Conservation (phyloP, 2,329 filamentous ascomycete genomes). For the Westerdykella aurantiaca region DNA sequence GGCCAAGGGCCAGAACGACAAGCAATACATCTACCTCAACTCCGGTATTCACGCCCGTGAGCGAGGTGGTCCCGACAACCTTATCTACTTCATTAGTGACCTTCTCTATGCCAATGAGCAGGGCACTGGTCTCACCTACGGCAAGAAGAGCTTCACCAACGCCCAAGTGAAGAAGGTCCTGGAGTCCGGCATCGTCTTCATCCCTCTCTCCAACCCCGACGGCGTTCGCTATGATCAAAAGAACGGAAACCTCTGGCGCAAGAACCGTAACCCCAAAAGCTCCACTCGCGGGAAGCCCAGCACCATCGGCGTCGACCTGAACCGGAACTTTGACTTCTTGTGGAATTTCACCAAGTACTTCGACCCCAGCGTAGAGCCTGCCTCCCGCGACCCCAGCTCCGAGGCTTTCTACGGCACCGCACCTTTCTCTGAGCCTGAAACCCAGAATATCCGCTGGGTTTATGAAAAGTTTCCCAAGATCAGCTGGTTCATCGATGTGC, state of each 20-base stretch:
- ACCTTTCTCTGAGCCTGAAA: conserved; percentile 54
- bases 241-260: conserved; percentile 29
- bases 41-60: conserved; percentile 54
- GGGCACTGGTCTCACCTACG: conserved; percentile 48
- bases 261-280: conserved; percentile 38
- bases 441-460: conserved; percentile 49
- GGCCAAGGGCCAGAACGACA: conserved; percentile 20
- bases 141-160: conserved; percentile 47
- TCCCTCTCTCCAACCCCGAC: conserved; percentile 28
- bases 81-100: conserved; percentile 55
- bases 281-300: conserved; percentile 9
- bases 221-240: conserved; percentile 28
- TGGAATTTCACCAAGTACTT: conserved; percentile 51
- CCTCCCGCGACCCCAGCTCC: conserved; percentile 40
- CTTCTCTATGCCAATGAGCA: conserved; percentile 50
- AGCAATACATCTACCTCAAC: conserved; percentile 49
- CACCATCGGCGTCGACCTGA: conserved; percentile 27
- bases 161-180: conserved; percentile 49
- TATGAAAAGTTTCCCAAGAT: conserved; percentile 47
- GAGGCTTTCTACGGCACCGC: conserved; percentile 49
- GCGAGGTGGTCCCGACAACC: conserved; percentile 52
- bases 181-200: conserved; percentile 50
- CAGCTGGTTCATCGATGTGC: conserved; percentile 55
- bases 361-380: conserved; percentile 32
- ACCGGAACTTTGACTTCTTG: conserved; percentile 47